phyloP scores from a whole-genome alignment of 2,329 filamentous ascomycete species.

The Cladosporium sp. region DNA sequence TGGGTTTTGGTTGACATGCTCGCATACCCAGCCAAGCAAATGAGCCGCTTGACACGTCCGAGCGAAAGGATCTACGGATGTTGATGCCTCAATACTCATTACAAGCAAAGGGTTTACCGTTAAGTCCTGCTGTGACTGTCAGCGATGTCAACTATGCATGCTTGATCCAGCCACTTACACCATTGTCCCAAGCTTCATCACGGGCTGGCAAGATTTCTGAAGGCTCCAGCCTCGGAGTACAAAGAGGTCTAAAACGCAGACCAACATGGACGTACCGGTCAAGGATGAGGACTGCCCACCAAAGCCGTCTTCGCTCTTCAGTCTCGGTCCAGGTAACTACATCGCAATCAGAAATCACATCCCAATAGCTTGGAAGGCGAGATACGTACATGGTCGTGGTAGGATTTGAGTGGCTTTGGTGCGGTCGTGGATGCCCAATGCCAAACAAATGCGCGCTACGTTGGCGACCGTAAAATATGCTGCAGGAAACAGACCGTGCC shows the following conservation, averaged over 20 bases:
- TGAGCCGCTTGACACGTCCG: conserved; percentile 18
- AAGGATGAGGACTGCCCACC: conserved; percentile 18
- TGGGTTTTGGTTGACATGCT: conserved; percentile 17
- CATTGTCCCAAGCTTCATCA: conserved; percentile 15
- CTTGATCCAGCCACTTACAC: conserved; percentile 3
- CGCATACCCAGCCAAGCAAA: conserved; percentile 16
- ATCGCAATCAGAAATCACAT: no score
- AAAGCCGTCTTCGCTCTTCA: conserved; percentile 18
- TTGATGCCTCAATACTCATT: conserved; percentile 17
- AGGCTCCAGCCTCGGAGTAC: conserved; percentile 9
- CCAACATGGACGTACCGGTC: conserved; percentile 17
- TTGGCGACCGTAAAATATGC: conserved; percentile 15
- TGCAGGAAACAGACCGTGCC: conserved; percentile 15
- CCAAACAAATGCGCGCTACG: conserved; percentile 11
- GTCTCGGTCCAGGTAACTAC: conserved; percentile 16
- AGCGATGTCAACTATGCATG: neutral
- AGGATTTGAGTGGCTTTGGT: conserved; percentile 16
- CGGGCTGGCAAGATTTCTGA: conserved; percentile 17
- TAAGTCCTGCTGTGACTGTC: conserved; percentile 2
- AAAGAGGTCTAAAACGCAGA: conserved; percentile 16
- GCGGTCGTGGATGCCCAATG: conserved; percentile 17
- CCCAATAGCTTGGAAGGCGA: no score
- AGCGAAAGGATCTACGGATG: conserved; percentile 17
- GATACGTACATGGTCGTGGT: neutral
- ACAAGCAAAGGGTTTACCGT: conserved; percentile 17